Conservation (phyloP, 2,329 filamentous ascomycete species). For the Paraconiothyrium brasiliense region DNA sequence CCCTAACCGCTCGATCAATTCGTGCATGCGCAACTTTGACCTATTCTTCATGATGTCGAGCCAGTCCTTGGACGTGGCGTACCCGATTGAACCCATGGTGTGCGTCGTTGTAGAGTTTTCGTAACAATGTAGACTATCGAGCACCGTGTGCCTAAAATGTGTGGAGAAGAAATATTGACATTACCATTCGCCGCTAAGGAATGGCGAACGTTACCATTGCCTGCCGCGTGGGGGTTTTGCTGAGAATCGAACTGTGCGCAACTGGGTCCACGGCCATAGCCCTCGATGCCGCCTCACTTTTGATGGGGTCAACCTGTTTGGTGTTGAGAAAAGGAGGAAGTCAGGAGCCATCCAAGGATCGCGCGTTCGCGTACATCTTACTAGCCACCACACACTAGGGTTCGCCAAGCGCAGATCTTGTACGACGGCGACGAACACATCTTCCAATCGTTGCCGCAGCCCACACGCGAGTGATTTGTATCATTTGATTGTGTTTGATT, state of each 20-base stretch:
- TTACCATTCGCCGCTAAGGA: conserved; percentile 10
- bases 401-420: conserved; percentile 11
- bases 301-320: conserved; percentile 10
- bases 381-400: background rate
- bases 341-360: conserved; percentile 7
- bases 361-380: conserved; percentile 9
- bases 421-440: background rate
- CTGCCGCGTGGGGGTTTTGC: background rate
- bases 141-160: background rate
- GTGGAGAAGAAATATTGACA: background rate
- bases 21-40: conserved; percentile 48
- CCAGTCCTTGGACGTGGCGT: conserved; percentile 48
- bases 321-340: conserved; percentile 13
- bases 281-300: background rate
- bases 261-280: conserved; percentile 8
- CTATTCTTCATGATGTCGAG: conserved; percentile 50
- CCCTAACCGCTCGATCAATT: conserved; percentile 47
- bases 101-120: background rate
- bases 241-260: background rate
- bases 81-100: conserved; percentile 30
- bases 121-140: background rate
- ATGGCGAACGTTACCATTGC: conserved; percentile 10
- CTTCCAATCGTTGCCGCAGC: background rate
- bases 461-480: background rate
- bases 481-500: background rate